phyloP scores from a whole-genome alignment of 768 basidiomycete genomes.

The Grammothele lineata region DNA sequence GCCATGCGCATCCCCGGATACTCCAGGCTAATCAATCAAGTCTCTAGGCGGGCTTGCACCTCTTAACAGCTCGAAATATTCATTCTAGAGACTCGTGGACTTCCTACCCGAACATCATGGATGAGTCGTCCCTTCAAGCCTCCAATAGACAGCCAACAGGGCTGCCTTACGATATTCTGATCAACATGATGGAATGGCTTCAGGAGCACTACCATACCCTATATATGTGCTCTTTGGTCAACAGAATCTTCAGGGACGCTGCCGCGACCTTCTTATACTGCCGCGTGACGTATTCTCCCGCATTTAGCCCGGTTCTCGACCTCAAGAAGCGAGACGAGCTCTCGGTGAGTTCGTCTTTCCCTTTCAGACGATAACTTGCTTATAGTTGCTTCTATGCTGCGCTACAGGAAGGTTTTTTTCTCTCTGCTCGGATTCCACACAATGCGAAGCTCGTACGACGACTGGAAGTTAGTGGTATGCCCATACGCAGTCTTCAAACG shows the following conservation, averaged over 20 bases:
- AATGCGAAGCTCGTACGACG: conserved; percentile 7
- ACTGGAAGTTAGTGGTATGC: conserved; percentile 9
- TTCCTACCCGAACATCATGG: too few species aligned
- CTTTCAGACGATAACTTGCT: neutral
- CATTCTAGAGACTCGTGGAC: too few species aligned
- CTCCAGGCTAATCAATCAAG: too few species aligned
- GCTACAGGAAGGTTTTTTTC: conserved; percentile 4
- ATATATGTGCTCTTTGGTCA: conserved; percentile 40
- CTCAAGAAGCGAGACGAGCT: conserved; percentile 31
- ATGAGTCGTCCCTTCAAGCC: too few species aligned
- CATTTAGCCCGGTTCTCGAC: conserved; percentile 29
- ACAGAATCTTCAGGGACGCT: conserved; percentile 39
- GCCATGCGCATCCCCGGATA: too few species aligned
- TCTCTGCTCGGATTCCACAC: conserved; percentile 11
- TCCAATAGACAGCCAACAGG: too few species aligned
- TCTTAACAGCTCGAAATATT: too few species aligned
- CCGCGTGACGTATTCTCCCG: conserved; percentile 39
- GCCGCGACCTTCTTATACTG: conserved; percentile 45
- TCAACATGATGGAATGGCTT: conserved; percentile 29
- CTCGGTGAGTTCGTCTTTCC: conserved; percentile 24
- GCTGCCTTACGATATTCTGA: conserved; percentile 15
- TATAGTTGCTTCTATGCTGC: neutral
- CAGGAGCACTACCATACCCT: conserved; percentile 34
- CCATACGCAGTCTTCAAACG: too few species aligned
- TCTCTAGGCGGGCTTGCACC: too few species aligned